phyloP scores from a whole-genome alignment of 148 eudicot species.

The Silene latifolia region DNA sequence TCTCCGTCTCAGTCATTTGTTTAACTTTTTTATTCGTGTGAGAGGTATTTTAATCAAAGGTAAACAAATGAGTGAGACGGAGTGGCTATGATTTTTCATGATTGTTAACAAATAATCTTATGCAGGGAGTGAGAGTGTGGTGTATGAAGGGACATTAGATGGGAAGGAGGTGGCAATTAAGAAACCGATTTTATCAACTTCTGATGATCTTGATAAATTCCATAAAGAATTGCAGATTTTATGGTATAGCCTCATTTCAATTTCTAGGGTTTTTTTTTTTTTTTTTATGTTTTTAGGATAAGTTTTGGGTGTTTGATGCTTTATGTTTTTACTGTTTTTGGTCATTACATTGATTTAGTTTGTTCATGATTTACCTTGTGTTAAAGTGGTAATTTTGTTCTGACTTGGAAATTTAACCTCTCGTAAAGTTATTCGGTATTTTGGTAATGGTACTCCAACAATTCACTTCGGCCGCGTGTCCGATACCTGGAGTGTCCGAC shows the following conservation, averaged over 20 bases:
- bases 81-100: not conserved
- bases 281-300: not conserved
- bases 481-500: no score
- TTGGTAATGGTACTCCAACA: no score
- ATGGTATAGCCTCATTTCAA: constrained; percentile 38
- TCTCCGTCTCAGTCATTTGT: no score
- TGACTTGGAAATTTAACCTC: not conserved
- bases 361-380: not conserved
- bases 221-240: constrained; percentile 82
- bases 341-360: not conserved
- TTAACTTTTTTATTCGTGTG: no score
- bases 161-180: constrained; percentile 76
- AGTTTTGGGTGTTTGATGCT: not conserved
- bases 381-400: not conserved
- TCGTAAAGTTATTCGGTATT: no score
- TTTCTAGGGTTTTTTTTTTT: not conserved
- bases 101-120: not conserved
- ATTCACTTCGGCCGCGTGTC: no score
- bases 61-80: no score
- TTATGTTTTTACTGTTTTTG: not conserved
- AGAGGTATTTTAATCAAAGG: no score
- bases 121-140: constrained; percentile 86
- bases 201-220: constrained; percentile 73
- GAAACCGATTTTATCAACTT: constrained; percentile 84
- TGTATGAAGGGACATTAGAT: constrained; percentile 69